These are phyloP conservation scores for Trametes sanguinea DNA, from an alignment of 768 basidiomycete genomes.

Conservation along the genomic window DNA sequence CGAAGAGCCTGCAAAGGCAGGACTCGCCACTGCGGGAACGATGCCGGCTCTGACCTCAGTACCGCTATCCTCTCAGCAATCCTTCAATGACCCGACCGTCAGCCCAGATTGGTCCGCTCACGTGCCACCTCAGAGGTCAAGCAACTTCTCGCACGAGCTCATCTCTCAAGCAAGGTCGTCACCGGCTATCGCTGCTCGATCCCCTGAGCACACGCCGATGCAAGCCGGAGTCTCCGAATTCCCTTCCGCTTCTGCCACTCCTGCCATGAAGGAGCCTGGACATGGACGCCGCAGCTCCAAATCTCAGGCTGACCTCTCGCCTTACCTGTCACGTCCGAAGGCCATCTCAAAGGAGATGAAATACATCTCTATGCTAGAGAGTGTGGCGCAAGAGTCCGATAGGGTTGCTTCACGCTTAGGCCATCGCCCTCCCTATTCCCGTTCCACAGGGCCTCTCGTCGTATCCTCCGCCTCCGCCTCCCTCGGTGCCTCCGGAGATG, in stretches of 20 bases:
- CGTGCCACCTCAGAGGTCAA: constrained; percentile 6
- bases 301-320: constrained; percentile 63
- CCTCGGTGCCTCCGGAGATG: constrained; percentile 35
- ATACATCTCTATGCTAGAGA: constrained; percentile 70
- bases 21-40: neutral
- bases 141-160: neutral
- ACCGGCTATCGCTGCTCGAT: neutral
- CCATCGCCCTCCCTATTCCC: constrained; percentile 7
- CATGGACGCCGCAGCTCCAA: constrained; percentile 45
- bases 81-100: neutral
- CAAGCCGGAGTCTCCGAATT: neutral
- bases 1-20: constrained; percentile 1
- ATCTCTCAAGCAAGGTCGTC: constrained; percentile 10
- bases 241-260: neutral
- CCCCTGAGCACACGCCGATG: neutral
- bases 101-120: constrained; percentile 20
- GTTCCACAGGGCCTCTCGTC: neutral
- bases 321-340: constrained; percentile 58
- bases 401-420: constrained; percentile 41
- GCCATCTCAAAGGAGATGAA: constrained; percentile 64
- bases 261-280: neutral
- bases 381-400: constrained; percentile 73
- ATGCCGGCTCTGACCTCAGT: neutral
- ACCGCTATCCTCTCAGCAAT: neutral
- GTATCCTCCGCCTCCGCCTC: constrained; percentile 18